phyloP scores from a whole-genome alignment of 2,329 filamentous ascomycete genomes.

The Tolypocladium sp. region DNA sequence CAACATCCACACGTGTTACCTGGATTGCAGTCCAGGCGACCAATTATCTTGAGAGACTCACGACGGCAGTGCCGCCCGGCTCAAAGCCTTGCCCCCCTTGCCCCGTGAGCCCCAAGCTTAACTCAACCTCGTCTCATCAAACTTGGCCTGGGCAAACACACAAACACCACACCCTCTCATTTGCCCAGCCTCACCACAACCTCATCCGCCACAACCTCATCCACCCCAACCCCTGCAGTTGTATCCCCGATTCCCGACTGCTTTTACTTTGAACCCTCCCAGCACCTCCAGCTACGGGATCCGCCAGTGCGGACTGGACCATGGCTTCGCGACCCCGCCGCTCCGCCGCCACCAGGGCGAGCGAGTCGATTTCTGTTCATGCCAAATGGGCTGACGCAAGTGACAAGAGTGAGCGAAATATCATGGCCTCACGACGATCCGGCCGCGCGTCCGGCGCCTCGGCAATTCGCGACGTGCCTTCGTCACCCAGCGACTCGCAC shows the following conservation, averaged over 20 bases:
- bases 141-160: background rate
- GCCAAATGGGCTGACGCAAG: slow-evolving; percentile 30
- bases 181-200: background rate
- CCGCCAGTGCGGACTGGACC: slow-evolving; percentile 5
- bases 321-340: slow-evolving; percentile 41
- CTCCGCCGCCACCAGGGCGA: slow-evolving; percentile 32
- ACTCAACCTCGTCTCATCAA: slow-evolving; percentile 1
- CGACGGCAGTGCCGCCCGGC: background rate
- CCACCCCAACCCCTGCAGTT: background rate
- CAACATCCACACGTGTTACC: background rate
- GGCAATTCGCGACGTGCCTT: slow-evolving; percentile 34
- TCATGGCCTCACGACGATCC: slow-evolving; percentile 44
- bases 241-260: background rate
- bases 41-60: background rate
- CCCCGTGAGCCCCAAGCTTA: background rate
- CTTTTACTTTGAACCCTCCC: background rate
- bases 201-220: background rate
- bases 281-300: background rate
- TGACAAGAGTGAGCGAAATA: slow-evolving; percentile 24
- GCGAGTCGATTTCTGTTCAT: slow-evolving; percentile 32
- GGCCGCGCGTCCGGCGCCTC: slow-evolving; percentile 34
- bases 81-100: background rate
- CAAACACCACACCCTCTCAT: background rate
- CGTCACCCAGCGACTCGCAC: slow-evolving; percentile 38
- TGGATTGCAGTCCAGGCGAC: background rate